Percentiles rank a stretch among this genome's conserved stretches.
These are phyloP conservation scores for Cercospora nicotianae DNA, from an alignment of 2,329 filamentous ascomycete species.

Conservation along the genomic window DNA sequence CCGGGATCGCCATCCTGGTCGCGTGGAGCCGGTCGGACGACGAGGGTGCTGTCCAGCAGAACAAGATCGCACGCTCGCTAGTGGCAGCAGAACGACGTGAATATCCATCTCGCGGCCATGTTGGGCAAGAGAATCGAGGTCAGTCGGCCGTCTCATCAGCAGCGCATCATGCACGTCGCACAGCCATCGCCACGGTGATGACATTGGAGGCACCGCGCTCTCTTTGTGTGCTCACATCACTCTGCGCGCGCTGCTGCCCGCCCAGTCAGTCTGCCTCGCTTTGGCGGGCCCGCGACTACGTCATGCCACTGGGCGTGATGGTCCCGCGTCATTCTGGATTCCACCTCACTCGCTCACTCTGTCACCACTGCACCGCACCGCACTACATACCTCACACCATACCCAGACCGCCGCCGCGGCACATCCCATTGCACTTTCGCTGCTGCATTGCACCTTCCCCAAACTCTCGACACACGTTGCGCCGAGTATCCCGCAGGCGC, in stretches of 20 bases:
- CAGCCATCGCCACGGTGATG: background rate
- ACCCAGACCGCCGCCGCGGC: background rate
- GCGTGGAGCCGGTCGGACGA: background rate
- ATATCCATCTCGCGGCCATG: background rate
- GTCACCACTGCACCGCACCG: background rate
- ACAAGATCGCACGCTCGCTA: background rate
- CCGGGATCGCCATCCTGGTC: background rate
- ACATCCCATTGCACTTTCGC: background rate
- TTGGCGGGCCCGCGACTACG: background rate
- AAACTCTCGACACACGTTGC: too few species aligned
- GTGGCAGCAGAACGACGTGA: background rate
- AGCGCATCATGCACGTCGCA: background rate
- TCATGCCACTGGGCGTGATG: background rate
- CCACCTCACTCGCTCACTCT: background rate
- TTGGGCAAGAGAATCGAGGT: constrained; percentile 17
- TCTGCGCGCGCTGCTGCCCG: background rate
- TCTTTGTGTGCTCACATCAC: too few species aligned
- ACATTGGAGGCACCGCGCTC: too few species aligned
- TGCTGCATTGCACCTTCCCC: background rate
- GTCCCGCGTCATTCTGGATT: background rate
- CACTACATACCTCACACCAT: background rate
- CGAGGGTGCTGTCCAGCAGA: background rate
- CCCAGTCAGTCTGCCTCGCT: background rate
- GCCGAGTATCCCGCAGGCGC: background rate
- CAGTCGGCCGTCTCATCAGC: constrained; percentile 1